These are phyloP conservation scores for Clonostachys rhizophaga DNA, from an alignment of 2,329 filamentous ascomycete species.

Conservation along the genomic window DNA sequence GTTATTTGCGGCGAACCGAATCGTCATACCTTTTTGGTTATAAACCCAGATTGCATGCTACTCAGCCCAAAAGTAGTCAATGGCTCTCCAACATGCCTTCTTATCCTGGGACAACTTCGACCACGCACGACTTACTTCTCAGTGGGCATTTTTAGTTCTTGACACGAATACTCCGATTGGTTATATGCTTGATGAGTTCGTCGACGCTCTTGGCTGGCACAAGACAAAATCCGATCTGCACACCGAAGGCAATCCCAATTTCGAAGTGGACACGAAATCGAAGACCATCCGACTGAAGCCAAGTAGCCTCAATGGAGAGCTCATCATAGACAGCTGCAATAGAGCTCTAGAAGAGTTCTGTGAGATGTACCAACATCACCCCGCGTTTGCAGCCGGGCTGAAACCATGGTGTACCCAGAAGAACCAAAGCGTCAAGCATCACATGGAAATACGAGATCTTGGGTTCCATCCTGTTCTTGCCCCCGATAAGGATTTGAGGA, in stretches of 20 bases:
- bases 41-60: too few relatives aligned
- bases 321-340: slow-evolving; percentile 1
- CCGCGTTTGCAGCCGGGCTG: slow-evolving; percentile 1
- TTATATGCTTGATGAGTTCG: neutral
- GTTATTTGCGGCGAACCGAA: too few relatives aligned
- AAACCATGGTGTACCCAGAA: slow-evolving; percentile 2
- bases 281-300: neutral
- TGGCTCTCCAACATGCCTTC: neutral
- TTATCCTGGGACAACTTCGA: slow-evolving; percentile 1
- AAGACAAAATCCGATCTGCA: neutral
- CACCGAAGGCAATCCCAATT: neutral
- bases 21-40: too few relatives aligned
- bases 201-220: neutral
- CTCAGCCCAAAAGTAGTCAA: too few relatives aligned
- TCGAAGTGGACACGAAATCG: neutral
- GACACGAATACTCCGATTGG: neutral
- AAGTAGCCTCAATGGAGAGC: neutral
- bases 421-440: too few relatives aligned
- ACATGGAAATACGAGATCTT: neutral
- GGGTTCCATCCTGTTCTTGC: slow-evolving; percentile 19
- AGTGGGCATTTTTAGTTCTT: neutral
- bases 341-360: slow-evolving; percentile 3
- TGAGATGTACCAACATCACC: neutral
- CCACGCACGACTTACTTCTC: neutral
- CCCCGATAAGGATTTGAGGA: slow-evolving; percentile 9